phyloP scores from a whole-genome alignment of 2,329 filamentous ascomycete genomes.

The Clarireedia paspali region DNA sequence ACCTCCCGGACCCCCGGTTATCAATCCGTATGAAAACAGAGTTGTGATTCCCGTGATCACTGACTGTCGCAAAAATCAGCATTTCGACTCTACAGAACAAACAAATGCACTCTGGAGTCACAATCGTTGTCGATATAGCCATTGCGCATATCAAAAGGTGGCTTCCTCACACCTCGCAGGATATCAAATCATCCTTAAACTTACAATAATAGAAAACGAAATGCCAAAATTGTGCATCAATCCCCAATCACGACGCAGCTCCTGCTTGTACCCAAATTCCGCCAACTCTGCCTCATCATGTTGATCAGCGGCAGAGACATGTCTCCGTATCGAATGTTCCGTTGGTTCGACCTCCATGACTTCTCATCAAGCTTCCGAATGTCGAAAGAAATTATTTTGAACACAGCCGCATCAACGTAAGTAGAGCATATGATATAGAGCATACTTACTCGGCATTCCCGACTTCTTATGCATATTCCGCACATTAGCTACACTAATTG shows the following conservation, averaged over 20 bases:
- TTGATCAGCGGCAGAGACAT: conserved; percentile 10
- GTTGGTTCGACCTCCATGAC: neutral
- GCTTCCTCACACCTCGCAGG: too few relatives aligned
- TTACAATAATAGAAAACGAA: conserved; percentile 53
- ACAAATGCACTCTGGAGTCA: neutral
- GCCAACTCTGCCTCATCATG: conserved; percentile 44
- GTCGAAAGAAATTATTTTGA: too few relatives aligned
- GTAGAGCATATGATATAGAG: too few relatives aligned
- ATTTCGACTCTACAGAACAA: too few relatives aligned
- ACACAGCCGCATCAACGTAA: too few relatives aligned
- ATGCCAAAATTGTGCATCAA: conserved; percentile 54
- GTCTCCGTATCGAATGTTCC: conserved; percentile 12
- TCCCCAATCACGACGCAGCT: conserved; percentile 49
- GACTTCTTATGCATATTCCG: conserved; percentile 4
- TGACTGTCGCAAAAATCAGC: conserved; percentile 33
- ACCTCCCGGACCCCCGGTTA: conserved; percentile 46
- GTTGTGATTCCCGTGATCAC: conserved; percentile 54
- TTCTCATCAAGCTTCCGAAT: neutral
- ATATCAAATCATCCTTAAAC: conserved; percentile 16
- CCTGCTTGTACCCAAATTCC: conserved; percentile 52
- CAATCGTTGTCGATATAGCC: neutral
- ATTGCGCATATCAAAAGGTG: too few relatives aligned
- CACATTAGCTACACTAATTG: neutral
- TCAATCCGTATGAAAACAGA: conserved; percentile 48
- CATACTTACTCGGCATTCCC: neutral